Evolutionary conservation across 73 alveolate species (phyloP).

Genomic region (Paramecium caudatum): DNA sequence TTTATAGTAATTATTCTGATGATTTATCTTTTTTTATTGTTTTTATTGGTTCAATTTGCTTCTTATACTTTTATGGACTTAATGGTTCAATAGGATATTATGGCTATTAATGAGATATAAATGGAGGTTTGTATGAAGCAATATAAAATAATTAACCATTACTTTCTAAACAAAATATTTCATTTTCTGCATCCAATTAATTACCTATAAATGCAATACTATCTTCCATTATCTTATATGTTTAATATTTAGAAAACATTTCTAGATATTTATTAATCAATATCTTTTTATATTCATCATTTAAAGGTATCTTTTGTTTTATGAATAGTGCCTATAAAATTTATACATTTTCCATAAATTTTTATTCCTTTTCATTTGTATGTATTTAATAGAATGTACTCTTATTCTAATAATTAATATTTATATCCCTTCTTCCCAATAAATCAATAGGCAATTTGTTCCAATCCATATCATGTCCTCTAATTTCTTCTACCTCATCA

Average conservation of each 20-base stretch:
- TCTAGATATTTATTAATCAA: constrained; percentile 1
- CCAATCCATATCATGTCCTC: constrained; percentile 42
- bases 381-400: background rate
- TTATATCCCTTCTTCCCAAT: constrained; percentile 30
- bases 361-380: background rate
- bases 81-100: constrained; percentile 51
- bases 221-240: constrained; percentile 59
- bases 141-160: background rate
- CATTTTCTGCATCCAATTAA: background rate
- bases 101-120: background rate
- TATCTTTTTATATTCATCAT: constrained; percentile 33
- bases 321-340: constrained; percentile 28
- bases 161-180: background rate
- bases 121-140: constrained; percentile 30
- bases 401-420: background rate
- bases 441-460: background rate
- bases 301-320: background rate
- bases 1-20: background rate
- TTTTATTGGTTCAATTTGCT: background rate
- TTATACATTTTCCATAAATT: background rate
- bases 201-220: constrained; percentile 21
- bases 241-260: background rate
- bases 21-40: background rate
- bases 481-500: constrained; percentile 40
- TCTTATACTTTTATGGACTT: background rate